Conservation (phyloP, 495 filamentous ascomycete species). For the Penicillium taxi region DNA sequence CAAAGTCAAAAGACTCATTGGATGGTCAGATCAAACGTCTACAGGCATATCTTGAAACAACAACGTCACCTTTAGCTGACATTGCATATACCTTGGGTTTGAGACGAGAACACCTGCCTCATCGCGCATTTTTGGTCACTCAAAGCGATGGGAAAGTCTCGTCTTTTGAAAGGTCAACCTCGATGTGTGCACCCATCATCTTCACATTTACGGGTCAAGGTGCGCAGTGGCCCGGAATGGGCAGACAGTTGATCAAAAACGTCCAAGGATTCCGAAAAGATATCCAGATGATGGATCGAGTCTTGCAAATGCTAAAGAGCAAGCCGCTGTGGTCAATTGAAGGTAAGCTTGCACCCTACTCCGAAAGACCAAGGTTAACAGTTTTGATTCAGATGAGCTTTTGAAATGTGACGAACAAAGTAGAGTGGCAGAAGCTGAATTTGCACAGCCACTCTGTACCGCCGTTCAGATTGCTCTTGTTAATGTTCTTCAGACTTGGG, state of each 20-base stretch:
- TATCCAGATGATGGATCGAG: slow-evolving; percentile 7
- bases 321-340: slow-evolving; percentile 1
- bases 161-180: background rate
- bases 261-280: slow-evolving; percentile 19
- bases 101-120: slow-evolving; percentile 6
- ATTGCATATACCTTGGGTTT: slow-evolving; percentile 11
- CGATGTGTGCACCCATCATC: slow-evolving; percentile 35
- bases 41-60: background rate
- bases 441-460: slow-evolving; percentile 34
- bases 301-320: background rate
- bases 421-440: slow-evolving; percentile 15
- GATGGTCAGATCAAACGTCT: background rate
- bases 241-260: slow-evolving; percentile 19
- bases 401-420: background rate
- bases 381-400: slow-evolving; percentile 12
- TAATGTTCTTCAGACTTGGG: slow-evolving; percentile 34
- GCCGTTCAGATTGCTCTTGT: slow-evolving; percentile 48
- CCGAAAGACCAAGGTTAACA: too few species aligned
- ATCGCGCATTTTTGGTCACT: slow-evolving; percentile 8
- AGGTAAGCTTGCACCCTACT: background rate
- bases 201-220: slow-evolving; percentile 70
- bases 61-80: background rate
- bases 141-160: too few species aligned
- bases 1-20: background rate
- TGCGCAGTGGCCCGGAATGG: slow-evolving; percentile 46